Evolutionary conservation across 768 basidiomycete genomes (phyloP), one percentile per base, ranked within the genome.

Genomic region (Suillus americanus): DNA sequence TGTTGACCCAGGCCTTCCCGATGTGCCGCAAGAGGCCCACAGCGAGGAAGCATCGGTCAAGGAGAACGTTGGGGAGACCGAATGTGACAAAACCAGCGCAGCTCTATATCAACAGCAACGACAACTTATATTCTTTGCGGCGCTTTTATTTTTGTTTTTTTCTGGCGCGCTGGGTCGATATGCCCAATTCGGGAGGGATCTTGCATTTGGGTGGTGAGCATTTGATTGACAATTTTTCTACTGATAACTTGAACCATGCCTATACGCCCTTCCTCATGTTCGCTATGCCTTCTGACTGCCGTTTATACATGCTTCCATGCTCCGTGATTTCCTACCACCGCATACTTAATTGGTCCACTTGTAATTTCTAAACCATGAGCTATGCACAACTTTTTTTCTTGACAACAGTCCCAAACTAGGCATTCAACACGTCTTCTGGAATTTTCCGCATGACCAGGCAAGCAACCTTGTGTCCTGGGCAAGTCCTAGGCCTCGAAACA

Each of bases 151-250:
- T 6, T 40, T 57, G 12, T 40, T 40, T 12, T 40, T 40, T 25
- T 40, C 56, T 18, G 56, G 56, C 3, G 56, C 56, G 25, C 56
- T 57, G 38, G 38, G 38, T 57, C 56, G 56, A 57, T 57, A 57
- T 40, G 8, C 38, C 7, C 37, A 20, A 18, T 18, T 57, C 5
- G 56, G 56, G 38, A 57, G 56, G 18, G 56, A 57, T n/a, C 56
- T 57, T 28, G 38, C 35, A 3, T 28, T 40, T 57, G 56, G 56
- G 25, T 57, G 38, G 56, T 57, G 56, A 57, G 16, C 25, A 18
- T 38, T 40, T 38, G 56, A 50, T 28, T 12, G 56, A 23, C 8
- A 4, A 10, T 10, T 28, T 40, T 37, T 57, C 10, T 20, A 2
- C 10, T 25, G n/a, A 56, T 38, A 2, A 14, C 35, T 35, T 35